Evolutionary conservation across 176 grass and related monocot genomes (phyloP).

Genomic region (Areca catechu): DNA sequence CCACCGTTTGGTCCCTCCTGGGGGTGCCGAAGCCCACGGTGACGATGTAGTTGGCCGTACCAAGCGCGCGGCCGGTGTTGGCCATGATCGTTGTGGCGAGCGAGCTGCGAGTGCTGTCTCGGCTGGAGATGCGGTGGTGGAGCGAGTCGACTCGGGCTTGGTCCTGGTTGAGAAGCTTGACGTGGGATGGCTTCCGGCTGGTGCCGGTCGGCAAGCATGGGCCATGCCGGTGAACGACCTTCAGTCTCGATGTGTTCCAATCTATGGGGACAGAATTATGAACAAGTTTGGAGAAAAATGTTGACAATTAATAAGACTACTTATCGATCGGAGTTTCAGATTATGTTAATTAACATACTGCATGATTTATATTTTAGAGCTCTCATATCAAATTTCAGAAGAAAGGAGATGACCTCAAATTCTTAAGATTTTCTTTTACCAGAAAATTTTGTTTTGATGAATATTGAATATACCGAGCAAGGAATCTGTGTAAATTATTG

Average conservation of each 20-base stretch:
- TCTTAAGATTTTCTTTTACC: too few species aligned
- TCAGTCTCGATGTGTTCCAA: slow-evolving; percentile 26
- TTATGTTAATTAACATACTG: too few species aligned
- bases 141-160: slow-evolving; percentile 43
- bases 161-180: slow-evolving; percentile 41
- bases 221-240: slow-evolving; percentile 45
- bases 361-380: too few species aligned
- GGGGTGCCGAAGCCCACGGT: slow-evolving; percentile 66
- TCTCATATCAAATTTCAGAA: too few species aligned
- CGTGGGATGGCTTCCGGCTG: slow-evolving; percentile 11
- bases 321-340: too few species aligned
- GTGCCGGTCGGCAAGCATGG: slow-evolving; percentile 39
- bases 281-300: too few species aligned
- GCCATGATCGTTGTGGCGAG: slow-evolving; percentile 42
- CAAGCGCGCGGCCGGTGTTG: slow-evolving; percentile 28
- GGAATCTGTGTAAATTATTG: too few species aligned
- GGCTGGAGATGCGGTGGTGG: slow-evolving; percentile 19
- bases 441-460: too few species aligned
- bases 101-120: neutral
- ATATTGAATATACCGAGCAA: too few species aligned
- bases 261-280: neutral
- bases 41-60: slow-evolving; percentile 65
- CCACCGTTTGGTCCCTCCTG: slow-evolving; percentile 22
- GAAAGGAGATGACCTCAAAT: too few species aligned
- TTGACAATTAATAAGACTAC: too few species aligned